Conservation (phyloP, 768 basidiomycete species). For the Coprinopsis strossmayeri region DNA sequence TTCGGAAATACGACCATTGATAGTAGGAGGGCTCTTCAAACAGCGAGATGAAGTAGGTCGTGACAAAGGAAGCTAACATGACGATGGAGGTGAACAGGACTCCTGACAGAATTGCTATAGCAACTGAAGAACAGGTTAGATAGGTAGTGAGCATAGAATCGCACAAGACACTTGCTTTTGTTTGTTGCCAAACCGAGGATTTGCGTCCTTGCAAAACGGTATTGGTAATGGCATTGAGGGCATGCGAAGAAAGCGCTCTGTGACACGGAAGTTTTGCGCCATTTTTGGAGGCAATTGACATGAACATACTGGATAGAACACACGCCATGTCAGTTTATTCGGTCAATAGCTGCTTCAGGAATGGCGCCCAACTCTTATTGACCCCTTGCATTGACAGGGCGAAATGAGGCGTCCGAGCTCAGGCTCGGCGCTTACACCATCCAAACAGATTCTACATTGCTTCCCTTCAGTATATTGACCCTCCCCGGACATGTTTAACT, state of each 20-base stretch:
- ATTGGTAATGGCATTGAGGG: constrained; percentile 73
- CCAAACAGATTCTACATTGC: constrained; percentile 83
- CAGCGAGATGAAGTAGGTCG: constrained; percentile 56
- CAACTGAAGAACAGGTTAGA: constrained; percentile 35
- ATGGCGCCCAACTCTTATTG: constrained; percentile 47
- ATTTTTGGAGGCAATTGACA: constrained; percentile 68
- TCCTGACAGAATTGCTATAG: constrained; percentile 55
- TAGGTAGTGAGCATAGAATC: not conserved
- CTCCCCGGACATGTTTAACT: not conserved
- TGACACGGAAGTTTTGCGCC: constrained; percentile 61
- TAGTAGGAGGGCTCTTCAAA: constrained; percentile 49
- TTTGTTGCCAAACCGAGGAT: constrained; percentile 74
- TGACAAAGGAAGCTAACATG: constrained; percentile 62
- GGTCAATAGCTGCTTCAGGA: not conserved
- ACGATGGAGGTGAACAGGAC: constrained; percentile 60
- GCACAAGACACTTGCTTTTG: constrained; percentile 38
- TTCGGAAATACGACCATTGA: constrained; percentile 33
- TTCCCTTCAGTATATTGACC: constrained; percentile 30
- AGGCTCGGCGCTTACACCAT: constrained; percentile 51
- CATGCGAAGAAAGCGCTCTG: constrained; percentile 70
- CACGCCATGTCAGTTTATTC: constrained; percentile 3
- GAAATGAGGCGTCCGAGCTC: constrained; percentile 73
- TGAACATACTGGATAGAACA: constrained; percentile 57
- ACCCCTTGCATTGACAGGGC: constrained; percentile 76
- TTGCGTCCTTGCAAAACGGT: constrained; percentile 68